Conservation (phyloP, 2,329 filamentous ascomycete genomes). For the Magnaporthiopsis rhizophila region DNA sequence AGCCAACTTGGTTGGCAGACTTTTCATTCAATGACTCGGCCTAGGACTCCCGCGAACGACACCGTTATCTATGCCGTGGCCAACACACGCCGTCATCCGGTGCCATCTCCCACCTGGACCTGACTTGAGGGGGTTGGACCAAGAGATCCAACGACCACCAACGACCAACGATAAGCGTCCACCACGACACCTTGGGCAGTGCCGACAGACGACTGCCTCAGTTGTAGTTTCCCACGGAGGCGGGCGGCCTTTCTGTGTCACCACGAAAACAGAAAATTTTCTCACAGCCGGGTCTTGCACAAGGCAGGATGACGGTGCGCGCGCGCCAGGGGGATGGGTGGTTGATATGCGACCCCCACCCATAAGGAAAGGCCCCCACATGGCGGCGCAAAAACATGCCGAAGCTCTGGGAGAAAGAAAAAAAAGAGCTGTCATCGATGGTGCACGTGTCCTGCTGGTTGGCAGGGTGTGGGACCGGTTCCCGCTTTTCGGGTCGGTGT, state of each 20-base stretch:
- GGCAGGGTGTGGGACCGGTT: not conserved
- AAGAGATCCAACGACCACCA: not conserved
- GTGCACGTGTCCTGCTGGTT: not conserved
- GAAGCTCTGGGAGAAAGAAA: not conserved
- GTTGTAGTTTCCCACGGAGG: not conserved
- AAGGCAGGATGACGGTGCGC: not conserved
- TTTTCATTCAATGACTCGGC: constrained; percentile 11
- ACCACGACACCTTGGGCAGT: not conserved
- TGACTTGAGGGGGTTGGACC: not conserved
- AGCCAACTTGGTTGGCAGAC: not conserved
- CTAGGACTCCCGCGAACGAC: constrained; percentile 9
- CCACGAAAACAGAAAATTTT: not conserved
- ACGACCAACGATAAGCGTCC: not conserved
- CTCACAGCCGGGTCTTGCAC: not conserved
- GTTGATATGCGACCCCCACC: constrained; percentile 13
- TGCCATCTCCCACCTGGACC: not conserved
- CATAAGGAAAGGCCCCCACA: constrained; percentile 15
- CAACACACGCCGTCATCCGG: not conserved
- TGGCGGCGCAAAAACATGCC: constrained; percentile 10
- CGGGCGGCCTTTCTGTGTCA: not conserved
- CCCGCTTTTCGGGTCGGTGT: not conserved
- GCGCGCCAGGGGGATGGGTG: not conserved
- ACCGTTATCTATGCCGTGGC: not conserved
- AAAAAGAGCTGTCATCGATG: constrained; percentile 4
- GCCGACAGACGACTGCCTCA: too few relatives aligned